These are phyloP conservation scores for Apiotrichum mycotoxinovorans DNA, from an alignment of 1,284 basidiomycete species.

Conservation along the genomic window DNA sequence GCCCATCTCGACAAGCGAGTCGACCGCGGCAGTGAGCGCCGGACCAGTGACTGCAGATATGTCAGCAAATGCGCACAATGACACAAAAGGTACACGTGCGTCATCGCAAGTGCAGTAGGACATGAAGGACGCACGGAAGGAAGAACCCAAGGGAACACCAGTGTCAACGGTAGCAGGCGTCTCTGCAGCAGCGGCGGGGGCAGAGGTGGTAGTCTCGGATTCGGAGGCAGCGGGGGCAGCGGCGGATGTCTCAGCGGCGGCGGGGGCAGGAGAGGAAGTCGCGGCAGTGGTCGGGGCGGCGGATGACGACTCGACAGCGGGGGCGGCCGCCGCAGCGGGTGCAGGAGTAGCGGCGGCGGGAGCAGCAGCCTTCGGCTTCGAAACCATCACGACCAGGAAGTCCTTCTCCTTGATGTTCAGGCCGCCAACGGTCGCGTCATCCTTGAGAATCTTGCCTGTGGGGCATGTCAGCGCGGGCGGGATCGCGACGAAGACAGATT, in stretches of 20 bases:
- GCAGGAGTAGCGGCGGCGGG: constrained; percentile 43
- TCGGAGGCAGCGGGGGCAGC: constrained; percentile 34
- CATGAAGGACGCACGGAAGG: constrained; percentile 35
- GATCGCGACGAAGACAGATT: neutral
- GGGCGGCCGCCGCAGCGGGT: constrained; percentile 47
- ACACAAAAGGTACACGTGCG: too few relatives aligned
- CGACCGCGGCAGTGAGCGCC: constrained; percentile 69
- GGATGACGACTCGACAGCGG: constrained; percentile 29
- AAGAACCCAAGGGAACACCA: constrained; percentile 26
- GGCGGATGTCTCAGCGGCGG: constrained; percentile 31
- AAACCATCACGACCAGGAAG: constrained; percentile 97
- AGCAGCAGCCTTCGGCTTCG: constrained; percentile 59
- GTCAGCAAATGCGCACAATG: constrained; percentile 1
- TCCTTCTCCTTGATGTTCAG: constrained; percentile 98
- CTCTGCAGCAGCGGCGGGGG: constrained; percentile 25
- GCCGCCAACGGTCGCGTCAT: constrained; percentile 82
- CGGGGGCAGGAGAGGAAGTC: constrained; percentile 26
- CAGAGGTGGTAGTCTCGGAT: constrained; percentile 33
- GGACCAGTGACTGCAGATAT: constrained; percentile 61
- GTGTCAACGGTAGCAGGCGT: neutral
- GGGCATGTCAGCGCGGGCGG: neutral
- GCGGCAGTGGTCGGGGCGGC: too few relatives aligned
- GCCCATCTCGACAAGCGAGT: constrained; percentile 90
- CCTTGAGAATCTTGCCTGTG: constrained; percentile 84
- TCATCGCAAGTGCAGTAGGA: too few relatives aligned